Conservation (phyloP, 1,284 basidiomycete genomes). For the Cutaneotrichosporon cavernicola region DNA sequence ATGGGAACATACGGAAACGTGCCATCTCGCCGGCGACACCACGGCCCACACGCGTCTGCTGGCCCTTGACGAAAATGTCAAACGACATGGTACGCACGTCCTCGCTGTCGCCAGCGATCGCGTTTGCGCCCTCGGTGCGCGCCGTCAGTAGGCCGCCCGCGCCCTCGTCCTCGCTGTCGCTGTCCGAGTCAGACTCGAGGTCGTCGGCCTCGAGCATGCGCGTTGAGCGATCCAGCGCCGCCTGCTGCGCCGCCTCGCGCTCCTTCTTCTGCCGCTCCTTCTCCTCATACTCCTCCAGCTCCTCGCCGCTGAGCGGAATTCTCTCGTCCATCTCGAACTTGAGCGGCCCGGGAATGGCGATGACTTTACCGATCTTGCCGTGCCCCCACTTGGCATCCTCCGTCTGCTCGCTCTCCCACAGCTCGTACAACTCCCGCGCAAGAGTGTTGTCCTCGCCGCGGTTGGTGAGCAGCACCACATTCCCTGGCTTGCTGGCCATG, state of each 20-base stretch:
- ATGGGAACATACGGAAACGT: slow-evolving; percentile 94
- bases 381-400: slow-evolving; percentile 69
- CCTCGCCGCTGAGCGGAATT: slow-evolving; percentile 78
- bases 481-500: slow-evolving; percentile 75
- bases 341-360: slow-evolving; percentile 71
- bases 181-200: slow-evolving; percentile 62
- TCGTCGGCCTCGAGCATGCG: slow-evolving; percentile 80
- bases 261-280: slow-evolving; percentile 79
- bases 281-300: slow-evolving; percentile 77
- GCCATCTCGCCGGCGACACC: slow-evolving; percentile 44
- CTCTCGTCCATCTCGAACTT: slow-evolving; percentile 79
- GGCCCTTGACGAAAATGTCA: slow-evolving; percentile 95
- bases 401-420: slow-evolving; percentile 68
- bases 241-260: slow-evolving; percentile 81
- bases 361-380: slow-evolving; percentile 79
- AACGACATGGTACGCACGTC: slow-evolving; percentile 64
- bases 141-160: slow-evolving; percentile 64
- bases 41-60: slow-evolving; percentile 71
- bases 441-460: slow-evolving; percentile 78
- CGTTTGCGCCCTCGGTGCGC: slow-evolving; percentile 38
- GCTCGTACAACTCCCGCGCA: slow-evolving; percentile 73
- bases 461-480: slow-evolving; percentile 78
- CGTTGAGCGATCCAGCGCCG: slow-evolving; percentile 75
- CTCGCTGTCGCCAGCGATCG: slow-evolving; percentile 49
- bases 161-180: slow-evolving; percentile 66